phyloP scores from a whole-genome alignment of 148 eudicot genomes.

The Rhododendron griersonianum region DNA sequence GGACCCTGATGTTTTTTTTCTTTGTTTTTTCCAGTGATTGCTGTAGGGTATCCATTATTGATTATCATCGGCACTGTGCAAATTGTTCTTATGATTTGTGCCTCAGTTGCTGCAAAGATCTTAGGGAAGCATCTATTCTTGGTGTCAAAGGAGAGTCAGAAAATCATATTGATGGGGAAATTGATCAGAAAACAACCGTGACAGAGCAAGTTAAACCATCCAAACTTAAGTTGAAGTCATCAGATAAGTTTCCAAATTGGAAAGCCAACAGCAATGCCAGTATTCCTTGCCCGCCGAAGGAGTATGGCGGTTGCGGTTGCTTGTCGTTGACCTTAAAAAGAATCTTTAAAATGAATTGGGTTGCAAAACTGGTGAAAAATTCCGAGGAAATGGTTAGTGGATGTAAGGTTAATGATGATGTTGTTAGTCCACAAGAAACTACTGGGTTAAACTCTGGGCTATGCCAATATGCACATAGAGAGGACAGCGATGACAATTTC shows the following conservation, averaged over 20 bases:
- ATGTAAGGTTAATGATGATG: conserved; percentile 51
- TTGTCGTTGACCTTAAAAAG: conserved; percentile 52
- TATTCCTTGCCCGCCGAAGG: conserved; percentile 73
- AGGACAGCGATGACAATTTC: conserved; percentile 31
- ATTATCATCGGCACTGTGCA: conserved; percentile 92
- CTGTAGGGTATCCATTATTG: conserved; percentile 90
- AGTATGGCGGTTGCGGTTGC: conserved; percentile 79
- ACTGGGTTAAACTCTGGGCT: conserved; percentile 26
- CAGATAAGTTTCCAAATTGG: conserved; percentile 58
- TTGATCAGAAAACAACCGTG: conserved; percentile 20
- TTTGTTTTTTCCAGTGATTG: conserved; percentile 57
- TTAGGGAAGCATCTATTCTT: conserved; percentile 53
- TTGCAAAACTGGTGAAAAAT: conserved; percentile 85
- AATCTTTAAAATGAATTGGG: conserved; percentile 98
- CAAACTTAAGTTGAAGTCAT: conserved; percentile 27
- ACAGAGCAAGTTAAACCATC: conserved; percentile 30
- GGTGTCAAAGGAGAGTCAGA: conserved; percentile 29
- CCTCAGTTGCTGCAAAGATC: conserved; percentile 92
- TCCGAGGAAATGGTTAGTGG: conserved; percentile 91
- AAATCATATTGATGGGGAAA: conserved; percentile 17
- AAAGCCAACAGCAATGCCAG: conserved; percentile 76
- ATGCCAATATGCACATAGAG: conserved; percentile 46
- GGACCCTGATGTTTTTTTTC: neutral
- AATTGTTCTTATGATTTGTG: conserved; percentile 89
- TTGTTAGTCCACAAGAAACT: conserved; percentile 20